These are phyloP conservation scores for Epichloe typhina DNA, from an alignment of 2,329 filamentous ascomycete genomes.

Conservation along the genomic window DNA sequence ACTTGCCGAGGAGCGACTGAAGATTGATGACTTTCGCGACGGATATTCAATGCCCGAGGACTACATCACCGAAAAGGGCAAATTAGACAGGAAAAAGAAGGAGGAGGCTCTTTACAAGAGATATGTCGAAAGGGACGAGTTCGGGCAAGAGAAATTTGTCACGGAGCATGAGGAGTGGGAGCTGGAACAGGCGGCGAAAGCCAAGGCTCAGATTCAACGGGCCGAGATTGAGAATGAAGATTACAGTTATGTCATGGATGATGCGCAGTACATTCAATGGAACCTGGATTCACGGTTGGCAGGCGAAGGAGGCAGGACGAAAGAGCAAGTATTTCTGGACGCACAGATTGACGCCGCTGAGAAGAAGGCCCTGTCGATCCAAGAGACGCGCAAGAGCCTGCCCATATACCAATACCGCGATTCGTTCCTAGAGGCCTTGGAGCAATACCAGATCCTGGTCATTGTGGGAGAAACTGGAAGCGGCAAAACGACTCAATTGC, in stretches of 20 bases:
- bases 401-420: conserved; percentile 85
- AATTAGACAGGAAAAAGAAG: conserved; percentile 77
- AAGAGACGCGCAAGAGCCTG: conserved; percentile 79
- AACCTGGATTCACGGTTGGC: conserved; percentile 59
- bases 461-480: conserved; percentile 91
- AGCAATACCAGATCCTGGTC: conserved; percentile 74
- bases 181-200: conserved; percentile 73
- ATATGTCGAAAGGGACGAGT: conserved; percentile 77
- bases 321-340: conserved; percentile 67
- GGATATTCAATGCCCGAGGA: conserved; percentile 90
- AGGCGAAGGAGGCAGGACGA: conserved; percentile 55
- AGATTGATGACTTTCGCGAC: conserved; percentile 83
- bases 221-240: conserved; percentile 66
- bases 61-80: conserved; percentile 87
- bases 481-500: conserved; percentile 90
- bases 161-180: conserved; percentile 98
- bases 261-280: conserved; percentile 78
- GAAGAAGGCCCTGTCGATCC: conserved; percentile 74
- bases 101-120: conserved; percentile 81
- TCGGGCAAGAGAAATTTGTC: conserved; percentile 76
- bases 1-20: conserved; percentile 70
- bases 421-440: conserved; percentile 74
- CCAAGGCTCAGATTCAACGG: conserved; percentile 70
- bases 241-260: conserved; percentile 89
- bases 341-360: conserved; percentile 81